Evolutionary conservation across 2,329 filamentous ascomycete species (phyloP), one percentile per base, ranked within the genome.

Genomic region (Venturia oleaginea): DNA sequence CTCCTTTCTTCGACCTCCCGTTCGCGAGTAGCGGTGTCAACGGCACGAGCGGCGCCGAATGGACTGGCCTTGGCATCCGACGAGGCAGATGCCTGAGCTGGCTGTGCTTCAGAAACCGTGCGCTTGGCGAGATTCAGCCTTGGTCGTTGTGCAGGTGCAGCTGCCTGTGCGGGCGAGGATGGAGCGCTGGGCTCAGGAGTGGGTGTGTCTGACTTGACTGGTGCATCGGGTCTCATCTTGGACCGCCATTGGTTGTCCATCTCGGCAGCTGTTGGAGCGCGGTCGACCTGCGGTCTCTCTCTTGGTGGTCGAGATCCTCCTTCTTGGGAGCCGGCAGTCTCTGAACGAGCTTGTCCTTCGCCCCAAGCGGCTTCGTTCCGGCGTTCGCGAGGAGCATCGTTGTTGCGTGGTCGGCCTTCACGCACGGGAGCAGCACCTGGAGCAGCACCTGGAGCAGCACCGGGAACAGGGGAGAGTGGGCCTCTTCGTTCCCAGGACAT

Each of bases 201-300:
- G 66, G 84, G 81, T 46, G 83, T 83, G 27, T 87, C 83, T 15
- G 88, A 86, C 75, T 85, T 85, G 60, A 77, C 78, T 6, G 82
- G 75, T 42, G 82, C 77, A 71, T 95, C 92, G n/a, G 93, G 91
- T 69, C 86, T 89, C 92, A 97, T 97, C 76, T 84, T 90, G 69
- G 84, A 82, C 71, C 94, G 89, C 94, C 94, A 99, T 77, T 96
- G 87, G 78, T 87, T 95, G 75, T 97, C 94, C 72, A 90, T 85
- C 66, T 99, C 94, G 61, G 94, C 90, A 48, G 94, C 94, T 65
- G 90, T 97, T 27, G 89, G 90, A 61, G 83, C 82, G 70, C 90
- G 85, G 73, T 91, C 88, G 19, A 80, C 75, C 62, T 83, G 82
- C 15, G 87, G 84, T 67, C 86, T 85, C 67, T 91, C 88, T 72